Evolutionary conservation across 257 asterid genomes (phyloP).

Genomic region (Forsythia viridissima): DNA sequence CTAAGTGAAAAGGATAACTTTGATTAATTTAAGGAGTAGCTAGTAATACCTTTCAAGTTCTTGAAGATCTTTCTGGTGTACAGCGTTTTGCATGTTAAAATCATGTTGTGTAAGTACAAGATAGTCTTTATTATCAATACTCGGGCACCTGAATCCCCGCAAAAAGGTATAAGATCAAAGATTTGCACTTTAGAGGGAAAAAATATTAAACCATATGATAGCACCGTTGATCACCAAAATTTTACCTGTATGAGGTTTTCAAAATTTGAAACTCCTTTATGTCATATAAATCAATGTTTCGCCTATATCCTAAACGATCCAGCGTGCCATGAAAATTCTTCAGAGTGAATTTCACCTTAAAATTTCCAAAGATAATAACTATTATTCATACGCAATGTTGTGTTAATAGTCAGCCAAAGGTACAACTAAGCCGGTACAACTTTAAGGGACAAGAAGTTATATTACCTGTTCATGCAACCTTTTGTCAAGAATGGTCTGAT

Average conservation of each 20-base stretch:
- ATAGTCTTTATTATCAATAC: constrained; percentile 27
- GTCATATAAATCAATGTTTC: constrained; percentile 23
- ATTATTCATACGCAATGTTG: too few species aligned
- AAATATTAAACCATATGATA: not conserved
- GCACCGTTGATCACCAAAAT: too few species aligned
- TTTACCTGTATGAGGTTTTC: constrained; percentile 28
- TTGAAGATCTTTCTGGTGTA: constrained; percentile 30
- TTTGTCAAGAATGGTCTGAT: constrained; percentile 9
- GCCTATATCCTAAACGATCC: constrained; percentile 18
- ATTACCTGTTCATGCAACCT: constrained; percentile 32
- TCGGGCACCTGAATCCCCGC: constrained; percentile 14
- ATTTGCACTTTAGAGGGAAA: not conserved
- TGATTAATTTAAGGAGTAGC: too few species aligned
- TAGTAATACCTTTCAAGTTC: constrained; percentile 28
- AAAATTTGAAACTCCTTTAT: constrained; percentile 10
- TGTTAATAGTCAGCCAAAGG: too few species aligned
- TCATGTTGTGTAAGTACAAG: constrained; percentile 18
- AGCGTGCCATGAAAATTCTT: constrained; percentile 32
- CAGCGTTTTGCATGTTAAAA: constrained; percentile 27
- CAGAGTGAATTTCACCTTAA: constrained; percentile 31
- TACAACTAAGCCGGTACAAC: too few species aligned
- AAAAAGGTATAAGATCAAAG: not conserved
- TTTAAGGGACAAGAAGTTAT: too few species aligned
- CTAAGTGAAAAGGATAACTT: not conserved
- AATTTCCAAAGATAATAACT: not conserved